Evolutionary conservation across 2,329 filamentous ascomycete species (phyloP), one percentile per base, ranked within the genome.

Genomic region (Stemphylium vesicarium): DNA sequence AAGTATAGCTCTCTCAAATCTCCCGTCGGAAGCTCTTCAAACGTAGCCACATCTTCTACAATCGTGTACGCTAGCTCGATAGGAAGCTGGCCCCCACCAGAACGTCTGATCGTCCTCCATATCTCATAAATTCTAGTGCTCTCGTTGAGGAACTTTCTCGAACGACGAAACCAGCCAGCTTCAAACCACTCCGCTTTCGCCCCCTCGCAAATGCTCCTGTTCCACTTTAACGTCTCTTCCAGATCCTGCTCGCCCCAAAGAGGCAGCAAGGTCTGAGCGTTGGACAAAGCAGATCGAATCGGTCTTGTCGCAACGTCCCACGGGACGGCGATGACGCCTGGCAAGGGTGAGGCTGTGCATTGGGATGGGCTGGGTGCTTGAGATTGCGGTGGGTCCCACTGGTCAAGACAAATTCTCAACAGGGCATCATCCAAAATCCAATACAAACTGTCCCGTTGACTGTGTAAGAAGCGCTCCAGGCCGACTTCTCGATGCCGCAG

Each of bases 341-440:
- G 40, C 40, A 16, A 31, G n/a, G 42, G 12, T 8, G 43, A 53
- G 29, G 16, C 15, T 40, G 29, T 11, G 37, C 32, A 38, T 18
- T 7, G 18, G 22, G 40, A 22, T 7, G 42, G 24, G 11, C 32
- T 11, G 11, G 33, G 18, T 22, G 22, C 12, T 18, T 15, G 37
- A 20, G 41, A 38, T 22, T 29, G 37, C 11, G 46, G 39, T 32
- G 47, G 31, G 33, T 64, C 56, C 56, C 61, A 64, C 38, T 55
- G 44, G 13, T 56, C 56, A 12, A 60, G 9, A 24, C 51, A 59
- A 13, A 64, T 56, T 3, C 43, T 49, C 18, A 63, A 49, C 22
- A 63, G 20, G n/a, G 56, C 51, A 47, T 63, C 53, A 44, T 63
- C 61, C 12, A 63, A 33, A 0, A 60, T 56, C 54, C 52, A 58